These are phyloP conservation scores for Phaffomyces thermotolerans DNA, from an alignment of 805 yeast genomes.

Conservation along the genomic window DNA sequence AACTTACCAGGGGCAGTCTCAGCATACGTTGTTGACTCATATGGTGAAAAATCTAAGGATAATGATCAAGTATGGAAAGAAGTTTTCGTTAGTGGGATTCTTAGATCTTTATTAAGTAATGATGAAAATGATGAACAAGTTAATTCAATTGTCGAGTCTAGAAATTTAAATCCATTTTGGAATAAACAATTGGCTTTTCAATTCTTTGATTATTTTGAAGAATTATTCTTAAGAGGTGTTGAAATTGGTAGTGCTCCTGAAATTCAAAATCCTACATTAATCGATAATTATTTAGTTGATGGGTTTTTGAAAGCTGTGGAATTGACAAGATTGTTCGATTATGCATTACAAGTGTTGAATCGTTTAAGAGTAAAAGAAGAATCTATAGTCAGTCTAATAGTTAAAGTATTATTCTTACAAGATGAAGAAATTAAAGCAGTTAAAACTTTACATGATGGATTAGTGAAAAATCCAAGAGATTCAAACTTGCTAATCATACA, in stretches of 20 bases:
- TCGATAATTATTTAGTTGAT: constrained; percentile 66
- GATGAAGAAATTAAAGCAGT: constrained; percentile 58
- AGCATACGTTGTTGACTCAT: constrained; percentile 35
- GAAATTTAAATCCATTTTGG: constrained; percentile 72
- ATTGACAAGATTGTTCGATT: constrained; percentile 56
- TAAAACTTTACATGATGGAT: constrained; percentile 42
- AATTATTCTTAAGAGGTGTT: constrained; percentile 58
- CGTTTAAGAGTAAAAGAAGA: constrained; percentile 47
- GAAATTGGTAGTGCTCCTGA: constrained; percentile 61
- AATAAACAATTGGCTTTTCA: constrained; percentile 38
- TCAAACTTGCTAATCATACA: constrained; percentile 48
- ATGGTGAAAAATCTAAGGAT: constrained; percentile 49
- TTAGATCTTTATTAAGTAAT: constrained; percentile 59
- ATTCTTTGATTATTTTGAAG: constrained; percentile 61
- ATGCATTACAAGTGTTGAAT: constrained; percentile 52
- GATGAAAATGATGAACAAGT: constrained; percentile 75
- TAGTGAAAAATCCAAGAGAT: constrained; percentile 43
- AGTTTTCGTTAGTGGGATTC: constrained; percentile 51
- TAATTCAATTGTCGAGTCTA: constrained; percentile 69
- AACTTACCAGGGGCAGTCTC: constrained; percentile 72
- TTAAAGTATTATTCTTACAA: constrained; percentile 42
- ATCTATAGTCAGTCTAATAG: constrained; percentile 49
- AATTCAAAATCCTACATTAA: constrained; percentile 57
- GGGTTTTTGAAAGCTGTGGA: constrained; percentile 59
- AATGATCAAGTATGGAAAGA: constrained; percentile 47